Percentiles rank a stretch among this genome's conserved stretches.
Conservation (phyloP, 345 rosid genomes). For the Microcos paniculata region DNA sequence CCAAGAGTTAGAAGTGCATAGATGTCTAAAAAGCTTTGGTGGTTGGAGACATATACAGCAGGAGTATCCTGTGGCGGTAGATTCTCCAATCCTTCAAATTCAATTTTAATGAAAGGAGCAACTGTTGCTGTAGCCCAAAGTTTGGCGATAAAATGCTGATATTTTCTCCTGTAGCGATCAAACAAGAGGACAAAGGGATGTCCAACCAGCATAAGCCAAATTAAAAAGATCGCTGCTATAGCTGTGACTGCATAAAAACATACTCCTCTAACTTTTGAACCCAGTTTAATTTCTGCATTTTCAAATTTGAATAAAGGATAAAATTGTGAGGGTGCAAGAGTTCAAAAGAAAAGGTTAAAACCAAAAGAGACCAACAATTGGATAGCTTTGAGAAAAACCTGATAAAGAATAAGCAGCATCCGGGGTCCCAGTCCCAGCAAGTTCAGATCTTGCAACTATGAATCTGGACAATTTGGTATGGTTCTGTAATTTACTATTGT, state of each 20-base stretch:
- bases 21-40: constrained; percentile 92
- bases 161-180: constrained; percentile 69
- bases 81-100: constrained; percentile 77
- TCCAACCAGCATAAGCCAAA: constrained; percentile 48
- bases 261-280: constrained; percentile 72
- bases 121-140: constrained; percentile 66
- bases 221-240: constrained; percentile 41
- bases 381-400: constrained; percentile 44
- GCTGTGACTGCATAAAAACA: constrained; percentile 68
- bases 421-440: constrained; percentile 58
- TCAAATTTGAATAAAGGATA: constrained; percentile 19
- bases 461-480: constrained; percentile 29
- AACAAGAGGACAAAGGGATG: constrained; percentile 81
- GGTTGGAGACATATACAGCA: constrained; percentile 90
- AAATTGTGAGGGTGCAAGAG: neutral
- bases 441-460: constrained; percentile 52
- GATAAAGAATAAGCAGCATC: constrained; percentile 44
- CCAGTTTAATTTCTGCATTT: constrained; percentile 58
- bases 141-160: constrained; percentile 69
- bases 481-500: constrained; percentile 30
- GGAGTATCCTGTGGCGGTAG: constrained; percentile 71
- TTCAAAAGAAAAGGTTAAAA: neutral
- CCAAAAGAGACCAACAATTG: neutral
- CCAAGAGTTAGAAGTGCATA: constrained; percentile 83
- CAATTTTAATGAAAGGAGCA: constrained; percentile 53